Evolutionary conservation across 441 rosid species (phyloP).

Genomic region (Pelargonium myrrhifolium): DNA sequence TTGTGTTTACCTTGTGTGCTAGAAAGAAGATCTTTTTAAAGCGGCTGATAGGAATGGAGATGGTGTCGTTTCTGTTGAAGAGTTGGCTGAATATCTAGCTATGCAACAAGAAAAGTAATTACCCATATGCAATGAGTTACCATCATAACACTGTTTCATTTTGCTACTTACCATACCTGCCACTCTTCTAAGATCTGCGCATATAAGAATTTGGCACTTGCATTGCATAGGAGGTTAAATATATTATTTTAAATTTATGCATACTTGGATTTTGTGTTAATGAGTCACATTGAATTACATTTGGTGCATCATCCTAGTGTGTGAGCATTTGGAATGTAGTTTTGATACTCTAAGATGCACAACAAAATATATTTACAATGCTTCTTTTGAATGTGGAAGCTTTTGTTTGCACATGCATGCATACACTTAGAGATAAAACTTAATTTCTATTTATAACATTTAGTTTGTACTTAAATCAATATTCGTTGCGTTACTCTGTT

Average conservation of each 20-base stretch:
- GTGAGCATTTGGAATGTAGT: no score
- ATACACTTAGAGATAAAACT: not conserved
- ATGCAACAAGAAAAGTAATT: slow-evolving; percentile 80
- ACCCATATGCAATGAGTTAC: slow-evolving; percentile 16
- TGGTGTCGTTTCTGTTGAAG: slow-evolving; percentile 80
- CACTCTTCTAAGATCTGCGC: no score
- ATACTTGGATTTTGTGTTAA: no score
- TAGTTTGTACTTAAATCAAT: no score
- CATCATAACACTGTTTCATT: slow-evolving; percentile 9
- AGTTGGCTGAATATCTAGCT: slow-evolving; percentile 81
- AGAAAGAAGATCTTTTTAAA: slow-evolving; percentile 86
- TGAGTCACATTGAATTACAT: no score
- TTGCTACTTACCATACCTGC: not conserved
- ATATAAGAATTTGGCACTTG: no score
- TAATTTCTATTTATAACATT: not conserved
- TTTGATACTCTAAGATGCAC: no score
- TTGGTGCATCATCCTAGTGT: no score
- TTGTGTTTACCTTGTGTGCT: slow-evolving; percentile 27
- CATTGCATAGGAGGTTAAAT: not conserved
- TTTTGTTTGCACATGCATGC: no score
- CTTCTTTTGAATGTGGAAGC: no score
- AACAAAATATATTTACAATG: no score
- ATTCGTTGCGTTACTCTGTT: slow-evolving; percentile 3
- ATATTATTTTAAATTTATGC: not conserved
- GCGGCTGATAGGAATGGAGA: slow-evolving; percentile 82